Evolutionary conservation across 768 basidiomycete species (phyloP).

Genomic region (Xerocomellus amylosporus): DNA sequence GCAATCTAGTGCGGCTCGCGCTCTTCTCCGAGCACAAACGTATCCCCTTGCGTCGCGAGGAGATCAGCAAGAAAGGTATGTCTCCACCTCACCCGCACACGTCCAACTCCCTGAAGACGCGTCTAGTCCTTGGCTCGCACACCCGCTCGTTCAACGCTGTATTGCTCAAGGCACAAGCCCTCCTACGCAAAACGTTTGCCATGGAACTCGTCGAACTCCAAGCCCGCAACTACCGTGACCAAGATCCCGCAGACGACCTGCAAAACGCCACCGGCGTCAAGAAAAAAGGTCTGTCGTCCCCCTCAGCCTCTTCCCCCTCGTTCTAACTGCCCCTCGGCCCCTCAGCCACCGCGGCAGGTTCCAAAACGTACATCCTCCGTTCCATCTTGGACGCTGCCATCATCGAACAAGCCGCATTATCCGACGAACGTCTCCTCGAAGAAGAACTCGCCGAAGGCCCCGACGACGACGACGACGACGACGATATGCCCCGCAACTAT

Average conservation of each 20-base stretch:
- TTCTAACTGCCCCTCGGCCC: neutral
- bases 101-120: neutral
- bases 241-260: conserved; percentile 40
- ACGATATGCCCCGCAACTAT: conserved; percentile 49
- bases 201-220: conserved; percentile 84
- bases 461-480: conserved; percentile 45
- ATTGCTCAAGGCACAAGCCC: conserved; percentile 59
- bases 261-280: conserved; percentile 55
- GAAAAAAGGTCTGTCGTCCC: conserved; percentile 54
- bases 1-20: conserved; percentile 74
- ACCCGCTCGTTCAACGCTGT: conserved; percentile 64
- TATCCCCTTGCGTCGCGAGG: conserved; percentile 67
- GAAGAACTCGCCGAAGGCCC: conserved; percentile 52
- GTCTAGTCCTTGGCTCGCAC: conserved; percentile 45
- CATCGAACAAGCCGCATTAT: conserved; percentile 57
- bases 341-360: conserved; percentile 49
- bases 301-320: neutral
- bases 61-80: conserved; percentile 80
- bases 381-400: conserved; percentile 63
- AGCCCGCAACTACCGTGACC: conserved; percentile 46
- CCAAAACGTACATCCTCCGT: conserved; percentile 82
- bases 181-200: conserved; percentile 65
- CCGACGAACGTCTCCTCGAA: conserved; percentile 43
- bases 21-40: conserved; percentile 78
- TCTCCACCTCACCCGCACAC: neutral